Evolutionary conservation across 805 yeast genomes (phyloP), one percentile per base, ranked within the genome.

Genomic region (Blastobotrys terrestris): DNA sequence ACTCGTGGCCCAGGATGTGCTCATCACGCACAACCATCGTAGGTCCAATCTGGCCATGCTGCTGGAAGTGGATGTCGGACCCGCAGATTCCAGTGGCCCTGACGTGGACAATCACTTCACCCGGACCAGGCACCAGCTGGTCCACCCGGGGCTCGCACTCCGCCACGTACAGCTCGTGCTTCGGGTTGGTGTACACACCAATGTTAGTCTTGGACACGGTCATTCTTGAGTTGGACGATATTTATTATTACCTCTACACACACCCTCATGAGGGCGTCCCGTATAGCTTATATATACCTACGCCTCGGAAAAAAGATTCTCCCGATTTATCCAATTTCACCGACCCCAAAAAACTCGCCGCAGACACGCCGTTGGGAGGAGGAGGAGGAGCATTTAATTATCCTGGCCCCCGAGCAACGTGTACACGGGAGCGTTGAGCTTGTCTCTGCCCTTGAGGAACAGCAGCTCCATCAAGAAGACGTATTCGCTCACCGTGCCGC

Each of bases 391-490:
- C n/a, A n/a, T n/a, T n/a, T 26, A 26, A 26, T 26, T 26, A 5
- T 26, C 54, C 72, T 91, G 97, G 49, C 92, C 96, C 53, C 83
- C 82, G 62, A 94, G 76, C 59, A 94, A 78, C 44, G 99, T 94
- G 77, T 81, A 91, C n/a, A 86, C 85, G 31, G 92, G 95, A 44
- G 94, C 89, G 53, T 76, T 78, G 63, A 94, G 82, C 74, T 81
- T 85, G 53, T 86, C 91, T 72, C 96, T 83, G 60, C 99, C 99
- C 67, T 90, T 85, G 68, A 94, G 80, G 80, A 92, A 94, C 65
- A 88, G 92, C 64, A 94, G 82, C 74, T 94, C 99, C 87, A 94
- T 82, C 46, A 94, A 88, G 66, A 94, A 94, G 58, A 85, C 74
- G 69, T 82, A 94, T 72, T 90, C 96, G 50, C 84, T 67, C 51